Percentiles rank a stretch among this genome's conserved stretches.
Conservation (phyloP, 768 basidiomycete species). For the Tephrocybe sp. region DNA sequence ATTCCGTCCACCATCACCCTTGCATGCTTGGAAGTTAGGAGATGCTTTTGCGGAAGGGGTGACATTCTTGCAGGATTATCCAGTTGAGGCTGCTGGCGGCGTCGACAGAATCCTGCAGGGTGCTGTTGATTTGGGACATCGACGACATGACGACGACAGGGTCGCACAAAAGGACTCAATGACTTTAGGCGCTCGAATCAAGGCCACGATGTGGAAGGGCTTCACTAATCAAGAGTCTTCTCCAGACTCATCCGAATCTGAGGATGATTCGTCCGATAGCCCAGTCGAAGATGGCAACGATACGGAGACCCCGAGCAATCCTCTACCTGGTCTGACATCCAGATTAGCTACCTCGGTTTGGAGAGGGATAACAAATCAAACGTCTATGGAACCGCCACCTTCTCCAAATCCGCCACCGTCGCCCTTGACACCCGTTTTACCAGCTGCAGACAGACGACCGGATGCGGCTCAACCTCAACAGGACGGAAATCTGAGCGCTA, state of each 20-base stretch:
- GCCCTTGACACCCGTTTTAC: slow-evolving; percentile 21
- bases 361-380: slow-evolving; percentile 75
- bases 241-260: slow-evolving; percentile 31
- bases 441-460: slow-evolving; percentile 17
- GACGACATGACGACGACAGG: slow-evolving; percentile 40
- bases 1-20: slow-evolving; percentile 35
- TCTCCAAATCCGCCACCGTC: slow-evolving; percentile 33
- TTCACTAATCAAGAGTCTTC: slow-evolving; percentile 52
- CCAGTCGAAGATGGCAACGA: slow-evolving; percentile 39
- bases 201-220: slow-evolving; percentile 64
- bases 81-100: slow-evolving; percentile 63
- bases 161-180: slow-evolving; percentile 28
- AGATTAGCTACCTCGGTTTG: slow-evolving; percentile 64
- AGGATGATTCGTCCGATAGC: slow-evolving; percentile 21
- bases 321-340: slow-evolving; percentile 37
- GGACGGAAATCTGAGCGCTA: neutral
- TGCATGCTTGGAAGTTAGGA: slow-evolving; percentile 48
- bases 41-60: slow-evolving; percentile 70
- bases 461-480: slow-evolving; percentile 5
- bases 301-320: slow-evolving; percentile 36
- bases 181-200: slow-evolving; percentile 55
- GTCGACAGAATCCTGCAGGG: slow-evolving; percentile 69
- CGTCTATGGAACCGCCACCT: slow-evolving; percentile 64
- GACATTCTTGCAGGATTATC: slow-evolving; percentile 61
- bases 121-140: slow-evolving; percentile 55